Base-by-base conservation (phyloP, 1,284 basidiomycete genomes). In the Megacollybia platyphylla region DNA sequence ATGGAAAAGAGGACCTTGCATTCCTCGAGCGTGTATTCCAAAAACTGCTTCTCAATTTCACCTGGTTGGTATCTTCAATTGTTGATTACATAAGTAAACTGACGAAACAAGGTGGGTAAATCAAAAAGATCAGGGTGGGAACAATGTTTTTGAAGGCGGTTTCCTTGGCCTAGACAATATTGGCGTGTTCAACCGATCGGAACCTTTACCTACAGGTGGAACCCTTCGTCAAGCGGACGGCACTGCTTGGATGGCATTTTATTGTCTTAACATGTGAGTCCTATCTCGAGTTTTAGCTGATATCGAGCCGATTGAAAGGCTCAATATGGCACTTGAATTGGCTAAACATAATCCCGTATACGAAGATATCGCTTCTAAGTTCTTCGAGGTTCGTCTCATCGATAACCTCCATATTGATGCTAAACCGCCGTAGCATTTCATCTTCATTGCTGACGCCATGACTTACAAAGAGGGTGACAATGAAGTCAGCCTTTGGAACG, bases 231-330 rank as follows among this genome's bases (percentile, higher is more conserved):
- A 98, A 64, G 91, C 94, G 6, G 94, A 97, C 60, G 94, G 93
- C 11, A 97, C 94, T 4, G 89, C 92, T 0, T 97, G 94, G 94
- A 98, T 98, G 94, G 93, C 90, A 24, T 97, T 97, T 68, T 98
- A 94, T 61, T 89, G 83, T 52, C 65, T 97, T 47, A 94, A 94
- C 57, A 97, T 97, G 92, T 86, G 49, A 54, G 73, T 51, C 24
- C 36, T 28, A 7, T 31, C 39, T 42, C 18, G 10, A 39, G 36
- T n/a, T 29, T 30, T 11, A 4, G 20, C 29, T n/a, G 34, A 37
- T 41, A 27, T 8, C 30, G 44, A 37, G 15, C 29, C 40, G 45
- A 43, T 48, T 27, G 7, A 37, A 46, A 90, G 87, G 87, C 66
- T 98, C 58, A 94, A 87, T 61, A 97, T 98, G 61, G 92, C 94